Evolutionary conservation across 1,139 yeast species (phyloP).

Genomic region (Debaryomycetaceae sp.): DNA sequence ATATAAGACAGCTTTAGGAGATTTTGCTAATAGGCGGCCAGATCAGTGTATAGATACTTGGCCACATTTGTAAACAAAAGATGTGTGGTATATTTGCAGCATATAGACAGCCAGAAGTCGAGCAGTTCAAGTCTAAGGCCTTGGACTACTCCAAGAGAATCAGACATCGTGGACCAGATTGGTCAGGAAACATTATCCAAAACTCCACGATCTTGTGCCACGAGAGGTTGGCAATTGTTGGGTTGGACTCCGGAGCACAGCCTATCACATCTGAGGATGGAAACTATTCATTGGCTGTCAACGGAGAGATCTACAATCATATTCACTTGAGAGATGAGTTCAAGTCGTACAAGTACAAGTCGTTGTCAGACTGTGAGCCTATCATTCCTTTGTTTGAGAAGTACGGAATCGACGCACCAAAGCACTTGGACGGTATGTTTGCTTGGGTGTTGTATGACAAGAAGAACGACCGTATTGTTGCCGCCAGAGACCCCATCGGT

Average conservation of each 20-base stretch:
- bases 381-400: conserved; percentile 88
- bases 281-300: conserved; percentile 73
- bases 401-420: conserved; percentile 87
- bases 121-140: conserved; percentile 81
- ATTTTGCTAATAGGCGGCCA: neutral
- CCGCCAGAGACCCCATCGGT: conserved; percentile 98
- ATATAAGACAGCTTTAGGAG: neutral
- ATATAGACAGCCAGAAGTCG: conserved; percentile 74
- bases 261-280: conserved; percentile 85
- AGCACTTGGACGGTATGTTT: conserved; percentile 94
- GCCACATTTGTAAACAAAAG: conserved; percentile 1
- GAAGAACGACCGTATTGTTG: conserved; percentile 78
- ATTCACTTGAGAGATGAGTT: conserved; percentile 78
- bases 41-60: neutral
- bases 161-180: conserved; percentile 99
- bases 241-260: conserved; percentile 95
- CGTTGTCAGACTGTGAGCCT: conserved; percentile 94
- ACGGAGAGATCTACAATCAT: conserved; percentile 98
- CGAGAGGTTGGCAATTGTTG: conserved; percentile 95
- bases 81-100: conserved; percentile 99
- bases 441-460: conserved; percentile 92
- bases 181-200: conserved; percentile 86
- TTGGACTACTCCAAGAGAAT: conserved; percentile 85
- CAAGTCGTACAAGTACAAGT: conserved; percentile 70
- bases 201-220: conserved; percentile 83